Base-by-base conservation (phyloP, 192 early-diverging fungal genomes). In the Pilaira anomala region DNA sequence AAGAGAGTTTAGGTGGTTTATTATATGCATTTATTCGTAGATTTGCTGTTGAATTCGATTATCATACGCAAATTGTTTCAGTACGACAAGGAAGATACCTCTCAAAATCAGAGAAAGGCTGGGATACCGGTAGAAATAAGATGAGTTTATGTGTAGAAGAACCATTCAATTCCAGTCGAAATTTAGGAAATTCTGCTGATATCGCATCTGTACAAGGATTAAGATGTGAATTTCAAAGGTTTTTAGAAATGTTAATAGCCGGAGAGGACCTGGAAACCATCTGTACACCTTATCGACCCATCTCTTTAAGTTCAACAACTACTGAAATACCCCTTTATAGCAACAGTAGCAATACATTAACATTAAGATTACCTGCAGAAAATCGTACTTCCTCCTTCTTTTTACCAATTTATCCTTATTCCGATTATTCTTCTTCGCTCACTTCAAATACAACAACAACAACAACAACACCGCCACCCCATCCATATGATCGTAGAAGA, bases 151-250 rank as follows among this genome's bases (percentile, higher is more conserved):
- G 95, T 69, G 86, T 97, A 13, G 96, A 98, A 63, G 95, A 97
- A 74, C 95, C 95, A 7, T 93, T 98, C 65, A 86, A 92, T 63
- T 87, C 88, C 0, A 80, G 83, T 61, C 81, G 94, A 30, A 98
- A 98, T 51, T 80, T 98, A 3, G 95, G 90, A 0, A 95, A 98
- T 60, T 91, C 90, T 21, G 92, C 92, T 2, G 94, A 96, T 74
- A 81, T 77, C 24, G 75, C 79, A 0, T 86, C 87, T 7, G 87
- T 95, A 5, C 81, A 83, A 29, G 94, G 93, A 12, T 68, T 98
- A 49, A 74, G 87, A 26, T 64, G 75, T n/a, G 96, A 98, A 75
- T 91, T 94, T 61, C 78, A 81, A 49, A 82, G 96, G 3, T 91
- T 86, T 3, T 76, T 89, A 41, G 66, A 69, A 26, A 29, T 69